Percentiles rank a stretch among this genome's conserved stretches.
These are phyloP conservation scores for Hypoxylon trugodes DNA, from an alignment of 495 filamentous ascomycete genomes.

Conservation along the genomic window DNA sequence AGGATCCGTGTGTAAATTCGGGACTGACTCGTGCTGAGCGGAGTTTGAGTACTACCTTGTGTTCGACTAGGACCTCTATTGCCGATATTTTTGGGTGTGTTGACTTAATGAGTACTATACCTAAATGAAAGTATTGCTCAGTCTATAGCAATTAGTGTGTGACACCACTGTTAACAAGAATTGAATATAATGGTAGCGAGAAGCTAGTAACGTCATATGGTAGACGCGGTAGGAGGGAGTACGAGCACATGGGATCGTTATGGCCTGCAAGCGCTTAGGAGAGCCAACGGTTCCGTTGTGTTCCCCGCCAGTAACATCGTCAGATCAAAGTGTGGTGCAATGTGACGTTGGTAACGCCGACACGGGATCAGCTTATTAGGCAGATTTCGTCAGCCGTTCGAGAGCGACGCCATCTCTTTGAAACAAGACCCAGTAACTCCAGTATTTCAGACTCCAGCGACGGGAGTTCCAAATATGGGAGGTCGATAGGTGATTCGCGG, in stretches of 20 bases:
- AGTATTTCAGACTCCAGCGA: slow-evolving; percentile 6
- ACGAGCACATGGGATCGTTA: slow-evolving; percentile 15
- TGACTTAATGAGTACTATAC: not conserved
- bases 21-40: not conserved
- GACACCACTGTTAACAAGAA: no score
- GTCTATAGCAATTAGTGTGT: no score
- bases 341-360: slow-evolving; percentile 29
- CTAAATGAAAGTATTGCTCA: no score
- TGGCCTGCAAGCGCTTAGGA: slow-evolving; percentile 2
- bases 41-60: not conserved
- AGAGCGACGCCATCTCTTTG: slow-evolving; percentile 21
- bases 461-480: slow-evolving; percentile 19
- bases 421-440: slow-evolving; percentile 21
- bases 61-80: not conserved
- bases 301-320: slow-evolving; percentile 16
- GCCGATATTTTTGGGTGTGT: not conserved
- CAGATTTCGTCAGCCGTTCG: slow-evolving; percentile 25
- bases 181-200: no score
- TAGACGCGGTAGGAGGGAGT: slow-evolving; percentile 6
- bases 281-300: not conserved
- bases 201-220: slow-evolving; percentile 3
- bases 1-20: slow-evolving; percentile 1
- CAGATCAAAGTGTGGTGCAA: slow-evolving; percentile 19
- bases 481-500: slow-evolving; percentile 10
- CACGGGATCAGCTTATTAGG: slow-evolving; percentile 26